These are phyloP conservation scores for Thielaviopsis musarum DNA, from an alignment of 2,329 filamentous ascomycete genomes.

Conservation along the genomic window DNA sequence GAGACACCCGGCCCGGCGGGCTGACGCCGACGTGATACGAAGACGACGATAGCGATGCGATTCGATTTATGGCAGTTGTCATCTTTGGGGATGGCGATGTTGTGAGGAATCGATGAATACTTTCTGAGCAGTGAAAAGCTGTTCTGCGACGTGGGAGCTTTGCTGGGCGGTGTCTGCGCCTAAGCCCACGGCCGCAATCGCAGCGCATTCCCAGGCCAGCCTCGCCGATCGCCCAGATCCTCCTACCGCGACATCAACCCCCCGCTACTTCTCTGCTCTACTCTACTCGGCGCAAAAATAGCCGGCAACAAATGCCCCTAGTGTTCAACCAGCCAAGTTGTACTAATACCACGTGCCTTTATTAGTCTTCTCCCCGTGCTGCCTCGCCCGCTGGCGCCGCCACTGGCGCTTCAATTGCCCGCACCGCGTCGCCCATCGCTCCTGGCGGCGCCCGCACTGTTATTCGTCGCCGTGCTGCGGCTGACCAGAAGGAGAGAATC, in stretches of 20 bases:
- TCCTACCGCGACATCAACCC: background rate
- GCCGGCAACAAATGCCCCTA: too few species aligned
- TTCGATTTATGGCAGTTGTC: too few species aligned
- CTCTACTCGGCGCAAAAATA: background rate
- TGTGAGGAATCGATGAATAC: too few species aligned
- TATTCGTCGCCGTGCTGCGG: constrained; percentile 85
- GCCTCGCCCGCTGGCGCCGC: constrained; percentile 41
- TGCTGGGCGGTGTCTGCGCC: background rate
- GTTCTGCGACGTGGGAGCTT: background rate
- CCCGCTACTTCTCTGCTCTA: background rate
- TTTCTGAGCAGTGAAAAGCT: background rate
- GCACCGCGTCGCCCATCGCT: constrained; percentile 67
- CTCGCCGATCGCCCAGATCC: background rate
- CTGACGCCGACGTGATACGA: too few species aligned
- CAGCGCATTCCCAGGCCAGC: background rate
- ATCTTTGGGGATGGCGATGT: too few species aligned
- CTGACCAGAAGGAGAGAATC: constrained; percentile 92
- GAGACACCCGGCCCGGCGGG: too few species aligned
- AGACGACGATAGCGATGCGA: too few species aligned
- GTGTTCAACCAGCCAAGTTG: background rate
- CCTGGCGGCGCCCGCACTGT: constrained; percentile 90
- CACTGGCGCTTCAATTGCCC: constrained; percentile 53
- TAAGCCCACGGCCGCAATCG: background rate
- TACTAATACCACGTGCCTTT: background rate
- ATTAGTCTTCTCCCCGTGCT: constrained; percentile 40